A percentile compares a stretch with the other conserved stretches of the same genome.
Evolutionary conservation across 1,284 basidiomycete genomes (phyloP).

Genomic region (Boletus albobrunnescens): DNA sequence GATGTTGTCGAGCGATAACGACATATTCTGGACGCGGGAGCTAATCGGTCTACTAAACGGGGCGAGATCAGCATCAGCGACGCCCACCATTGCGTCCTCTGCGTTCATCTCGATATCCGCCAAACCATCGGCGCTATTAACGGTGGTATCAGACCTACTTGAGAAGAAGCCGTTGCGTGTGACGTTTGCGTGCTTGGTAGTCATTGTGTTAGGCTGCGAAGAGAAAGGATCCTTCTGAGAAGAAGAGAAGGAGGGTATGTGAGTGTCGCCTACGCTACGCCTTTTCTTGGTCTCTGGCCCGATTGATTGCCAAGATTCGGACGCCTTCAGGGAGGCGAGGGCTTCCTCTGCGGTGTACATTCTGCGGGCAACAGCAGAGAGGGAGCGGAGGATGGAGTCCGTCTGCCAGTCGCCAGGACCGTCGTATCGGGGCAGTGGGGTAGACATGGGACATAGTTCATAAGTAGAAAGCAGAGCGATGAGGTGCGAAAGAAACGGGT

Average conservation of each 20-base stretch:
- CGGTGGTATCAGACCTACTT: conserved; percentile 18
- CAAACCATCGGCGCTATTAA: conserved; percentile 7
- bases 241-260: conserved; percentile 24
- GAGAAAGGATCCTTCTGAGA: conserved; percentile 28
- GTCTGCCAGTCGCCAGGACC: conserved; percentile 64
- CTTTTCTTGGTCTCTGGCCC: conserved; percentile 49
- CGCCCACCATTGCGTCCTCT: conserved; percentile 32
- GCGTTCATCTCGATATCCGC: conserved; percentile 31
- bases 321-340: conserved; percentile 38
- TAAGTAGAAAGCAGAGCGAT: conserved; percentile 51
- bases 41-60: conserved; percentile 26
- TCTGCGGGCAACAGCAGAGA: conserved; percentile 51
- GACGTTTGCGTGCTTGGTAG: conserved; percentile 14
- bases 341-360: conserved; percentile 61
- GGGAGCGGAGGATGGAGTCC: conserved; percentile 55
- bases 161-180: conserved; percentile 25
- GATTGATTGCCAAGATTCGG: conserved; percentile 34
- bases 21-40: conserved; percentile 35
- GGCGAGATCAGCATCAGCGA: conserved; percentile 22
- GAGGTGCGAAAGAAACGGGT: conserved; percentile 49
- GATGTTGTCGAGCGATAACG: conserved; percentile 42
- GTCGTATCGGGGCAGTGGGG: conserved; percentile 58
- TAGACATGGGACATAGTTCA: conserved; percentile 45
- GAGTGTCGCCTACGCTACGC: conserved; percentile 44
- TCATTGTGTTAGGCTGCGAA: conserved; percentile 28